Percentiles rank a stretch among this genome's conserved stretches.
These are phyloP conservation scores for Porphyra umbilicalis DNA, from an alignment of 31 red algal species.

Conservation along the genomic window DNA sequence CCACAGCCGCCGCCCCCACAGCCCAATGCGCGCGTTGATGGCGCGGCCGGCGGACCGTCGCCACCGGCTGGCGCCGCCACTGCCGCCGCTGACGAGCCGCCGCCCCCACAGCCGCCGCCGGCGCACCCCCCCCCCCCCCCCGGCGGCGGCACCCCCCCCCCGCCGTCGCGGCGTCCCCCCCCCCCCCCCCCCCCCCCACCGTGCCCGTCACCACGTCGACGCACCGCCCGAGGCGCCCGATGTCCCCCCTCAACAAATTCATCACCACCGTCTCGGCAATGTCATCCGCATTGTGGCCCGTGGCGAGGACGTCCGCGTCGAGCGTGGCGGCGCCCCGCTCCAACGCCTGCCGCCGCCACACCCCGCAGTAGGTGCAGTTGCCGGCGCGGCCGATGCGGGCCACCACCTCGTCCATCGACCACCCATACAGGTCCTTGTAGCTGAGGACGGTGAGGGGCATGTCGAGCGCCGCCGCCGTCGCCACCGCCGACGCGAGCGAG, in stretches of 20 bases:
- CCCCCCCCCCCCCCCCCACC: slow-evolving; percentile 4
- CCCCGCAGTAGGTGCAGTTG: slow-evolving; percentile 98
- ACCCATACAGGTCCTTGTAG: slow-evolving; percentile 83
- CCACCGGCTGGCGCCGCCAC: not conserved
- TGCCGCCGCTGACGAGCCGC: not conserved
- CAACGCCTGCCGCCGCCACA: slow-evolving; percentile 93
- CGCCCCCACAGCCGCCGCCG: not conserved
- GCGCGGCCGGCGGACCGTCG: not conserved
- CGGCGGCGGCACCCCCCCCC: not conserved
- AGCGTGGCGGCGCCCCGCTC: slow-evolving; percentile 69
- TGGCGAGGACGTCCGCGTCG: slow-evolving; percentile 74
- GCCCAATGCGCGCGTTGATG: not conserved
- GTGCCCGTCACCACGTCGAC: slow-evolving; percentile 48
- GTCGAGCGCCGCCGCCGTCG: slow-evolving; percentile 50
- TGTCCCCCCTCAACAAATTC: slow-evolving; percentile 88
- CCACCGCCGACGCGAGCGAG: slow-evolving; percentile 53
- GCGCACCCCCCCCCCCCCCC: not conserved
- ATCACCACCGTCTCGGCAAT: slow-evolving; percentile 93
- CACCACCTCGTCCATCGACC: slow-evolving; percentile 98
- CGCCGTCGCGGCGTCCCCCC: no score
- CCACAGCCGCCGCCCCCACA: not conserved
- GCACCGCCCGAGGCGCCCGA: slow-evolving; percentile 55
- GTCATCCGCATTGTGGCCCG: slow-evolving; percentile 98
- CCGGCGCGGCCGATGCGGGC: slow-evolving; percentile 62
- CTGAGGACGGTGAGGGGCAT: slow-evolving; percentile 65